These are phyloP conservation scores for Fusarium odoratissimum DNA, from an alignment of 2,329 filamentous ascomycete genomes.

Conservation along the genomic window DNA sequence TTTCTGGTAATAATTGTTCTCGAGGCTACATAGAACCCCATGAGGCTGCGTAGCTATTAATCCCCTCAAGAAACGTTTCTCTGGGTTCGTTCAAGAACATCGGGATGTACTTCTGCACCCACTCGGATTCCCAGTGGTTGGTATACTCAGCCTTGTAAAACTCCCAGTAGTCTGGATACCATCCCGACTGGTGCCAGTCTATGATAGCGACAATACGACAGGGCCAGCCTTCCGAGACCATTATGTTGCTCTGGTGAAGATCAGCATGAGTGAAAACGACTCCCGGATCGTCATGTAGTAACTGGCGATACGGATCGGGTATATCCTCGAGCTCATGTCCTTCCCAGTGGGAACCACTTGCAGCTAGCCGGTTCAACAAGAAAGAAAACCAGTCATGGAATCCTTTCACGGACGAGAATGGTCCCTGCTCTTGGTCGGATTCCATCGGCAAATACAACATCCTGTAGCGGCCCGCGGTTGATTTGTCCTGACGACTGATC, in stretches of 20 bases:
- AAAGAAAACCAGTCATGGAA: slow-evolving; percentile 21
- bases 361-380: not conserved
- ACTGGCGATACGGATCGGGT: slow-evolving; percentile 3
- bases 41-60: not conserved
- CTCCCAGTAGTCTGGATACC: slow-evolving; percentile 39
- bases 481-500: not conserved
- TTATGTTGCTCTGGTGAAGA: slow-evolving; percentile 19
- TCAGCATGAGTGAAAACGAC: not conserved
- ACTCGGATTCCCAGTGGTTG: not conserved
- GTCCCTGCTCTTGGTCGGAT: not conserved
- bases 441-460: not conserved
- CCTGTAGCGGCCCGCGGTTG: not conserved
- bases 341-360: not conserved
- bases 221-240: not conserved
- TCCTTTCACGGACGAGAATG: not conserved
- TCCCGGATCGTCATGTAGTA: not conserved
- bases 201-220: not conserved
- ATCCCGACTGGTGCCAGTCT: slow-evolving; percentile 32
- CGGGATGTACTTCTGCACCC: not conserved
- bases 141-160: slow-evolving; percentile 20
- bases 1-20: too few relatives aligned
- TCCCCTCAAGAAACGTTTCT: not conserved
- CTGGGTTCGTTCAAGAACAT: not conserved
- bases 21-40: too few relatives aligned
- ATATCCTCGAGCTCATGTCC: not conserved